phyloP scores from a whole-genome alignment of 371 early-diverging fungal genomes.

The Chytridium lagenaria region DNA sequence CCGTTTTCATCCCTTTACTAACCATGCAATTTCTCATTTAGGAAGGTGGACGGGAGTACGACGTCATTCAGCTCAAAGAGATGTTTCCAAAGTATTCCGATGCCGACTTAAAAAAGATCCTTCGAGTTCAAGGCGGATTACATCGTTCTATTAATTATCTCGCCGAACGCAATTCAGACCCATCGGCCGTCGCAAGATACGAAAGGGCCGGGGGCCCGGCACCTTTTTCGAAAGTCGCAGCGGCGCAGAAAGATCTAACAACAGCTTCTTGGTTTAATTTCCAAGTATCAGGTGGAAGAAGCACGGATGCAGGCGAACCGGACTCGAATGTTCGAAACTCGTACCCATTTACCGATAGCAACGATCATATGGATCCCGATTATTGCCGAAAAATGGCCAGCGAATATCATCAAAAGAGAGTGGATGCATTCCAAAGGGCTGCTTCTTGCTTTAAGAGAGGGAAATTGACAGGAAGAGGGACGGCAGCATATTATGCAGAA shows the following conservation, averaged over 20 bases:
- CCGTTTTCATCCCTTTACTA: background rate
- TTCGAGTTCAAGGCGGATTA: conserved; percentile 31
- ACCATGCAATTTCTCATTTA: background rate
- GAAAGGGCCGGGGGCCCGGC: background rate
- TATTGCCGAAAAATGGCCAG: conserved; percentile 29
- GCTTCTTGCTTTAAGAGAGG: conserved; percentile 27
- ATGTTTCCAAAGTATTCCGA: conserved; percentile 31
- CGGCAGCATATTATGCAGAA: conserved; percentile 36
- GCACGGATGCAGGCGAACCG: too few species aligned
- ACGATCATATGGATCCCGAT: conserved; percentile 8
- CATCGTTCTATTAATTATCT: conserved; percentile 35
- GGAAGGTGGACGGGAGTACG: conserved; percentile 24
- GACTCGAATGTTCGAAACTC: background rate
- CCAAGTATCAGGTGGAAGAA: too few species aligned
- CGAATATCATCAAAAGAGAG: conserved; percentile 10
- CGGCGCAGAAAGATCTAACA: too few species aligned
- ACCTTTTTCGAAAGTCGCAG: background rate
- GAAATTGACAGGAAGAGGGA: conserved; percentile 30
- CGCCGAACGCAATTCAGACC: conserved; percentile 4
- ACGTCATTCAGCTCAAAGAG: conserved; percentile 15
- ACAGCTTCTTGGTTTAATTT: too few species aligned
- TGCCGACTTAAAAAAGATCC: conserved; percentile 8
- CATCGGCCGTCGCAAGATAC: background rate
- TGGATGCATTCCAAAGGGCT: conserved; percentile 33
- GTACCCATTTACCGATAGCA: background rate